Evolutionary conservation across 768 basidiomycete species (phyloP).

Genomic region (Termitomyces sp.): DNA sequence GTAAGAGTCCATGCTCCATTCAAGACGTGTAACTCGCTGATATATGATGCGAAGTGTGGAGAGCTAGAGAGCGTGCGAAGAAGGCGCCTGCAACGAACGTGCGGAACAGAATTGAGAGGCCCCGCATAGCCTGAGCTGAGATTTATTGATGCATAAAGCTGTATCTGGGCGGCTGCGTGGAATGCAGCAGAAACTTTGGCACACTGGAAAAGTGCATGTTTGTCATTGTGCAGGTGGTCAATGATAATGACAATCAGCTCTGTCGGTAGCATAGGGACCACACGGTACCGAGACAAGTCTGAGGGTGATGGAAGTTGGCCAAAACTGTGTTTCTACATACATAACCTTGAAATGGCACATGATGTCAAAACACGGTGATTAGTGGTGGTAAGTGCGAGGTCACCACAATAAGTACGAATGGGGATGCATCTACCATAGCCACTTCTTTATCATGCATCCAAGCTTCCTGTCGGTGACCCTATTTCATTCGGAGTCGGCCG

Average conservation of each 20-base stretch:
- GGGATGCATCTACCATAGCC: not conserved
- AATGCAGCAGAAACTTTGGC: not conserved
- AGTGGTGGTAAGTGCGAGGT: too few species aligned
- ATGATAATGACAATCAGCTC: not conserved
- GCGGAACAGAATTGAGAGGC: not conserved
- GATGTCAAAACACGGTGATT: not conserved
- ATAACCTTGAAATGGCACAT: not conserved
- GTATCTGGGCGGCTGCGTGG: not conserved
- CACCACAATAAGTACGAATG: not conserved
- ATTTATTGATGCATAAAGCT: not conserved
- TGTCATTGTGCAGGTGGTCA: not conserved
- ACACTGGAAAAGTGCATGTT: not conserved
- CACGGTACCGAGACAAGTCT: not conserved
- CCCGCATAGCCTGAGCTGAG: not conserved
- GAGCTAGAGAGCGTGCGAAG: not conserved
- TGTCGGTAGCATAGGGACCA: not conserved
- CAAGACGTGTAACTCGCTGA: not conserved
- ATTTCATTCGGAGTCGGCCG: not conserved
- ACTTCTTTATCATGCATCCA: not conserved
- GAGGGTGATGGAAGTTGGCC: not conserved
- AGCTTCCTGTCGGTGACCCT: not conserved
- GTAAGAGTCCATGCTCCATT: not conserved
- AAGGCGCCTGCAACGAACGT: not conserved
- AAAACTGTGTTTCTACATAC: not conserved
- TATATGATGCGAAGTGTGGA: not conserved